Evolutionary conservation across 2,329 filamentous ascomycete species (phyloP).

Genomic region (Stemphylium beticola): DNA sequence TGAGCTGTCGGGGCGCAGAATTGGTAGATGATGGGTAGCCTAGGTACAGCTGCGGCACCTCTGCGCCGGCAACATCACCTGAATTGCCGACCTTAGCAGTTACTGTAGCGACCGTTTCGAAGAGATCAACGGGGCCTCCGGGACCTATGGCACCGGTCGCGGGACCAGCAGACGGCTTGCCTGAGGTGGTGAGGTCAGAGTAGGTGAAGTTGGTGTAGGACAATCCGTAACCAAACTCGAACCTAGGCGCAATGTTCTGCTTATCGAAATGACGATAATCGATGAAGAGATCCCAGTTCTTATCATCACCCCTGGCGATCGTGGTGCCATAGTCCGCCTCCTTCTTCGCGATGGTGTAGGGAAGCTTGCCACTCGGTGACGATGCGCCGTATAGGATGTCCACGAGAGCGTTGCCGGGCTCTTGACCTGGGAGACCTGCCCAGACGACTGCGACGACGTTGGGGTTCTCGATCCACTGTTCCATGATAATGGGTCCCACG

Average conservation of each 20-base stretch:
- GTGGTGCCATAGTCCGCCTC: slow-evolving; percentile 41
- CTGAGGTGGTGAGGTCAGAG: slow-evolving; percentile 37
- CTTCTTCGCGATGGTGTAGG: slow-evolving; percentile 55
- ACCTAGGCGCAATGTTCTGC: slow-evolving; percentile 50
- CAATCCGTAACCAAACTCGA: slow-evolving; percentile 55
- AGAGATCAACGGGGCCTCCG: slow-evolving; percentile 42
- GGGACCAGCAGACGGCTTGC: slow-evolving; percentile 30
- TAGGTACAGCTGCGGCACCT: slow-evolving; percentile 49
- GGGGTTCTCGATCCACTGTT: slow-evolving; percentile 44
- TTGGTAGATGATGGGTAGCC: slow-evolving; percentile 40
- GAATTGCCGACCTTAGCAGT: slow-evolving; percentile 46
- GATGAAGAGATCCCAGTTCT: slow-evolving; percentile 53
- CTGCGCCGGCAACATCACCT: slow-evolving; percentile 44
- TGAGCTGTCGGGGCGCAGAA: slow-evolving; percentile 44
- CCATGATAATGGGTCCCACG: slow-evolving; percentile 47
- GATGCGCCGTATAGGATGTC: slow-evolving; percentile 55
- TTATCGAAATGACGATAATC: slow-evolving; percentile 55
- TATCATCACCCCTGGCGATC: slow-evolving; percentile 24
- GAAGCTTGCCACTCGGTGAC: slow-evolving; percentile 61
- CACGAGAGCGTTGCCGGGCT: slow-evolving; percentile 55
- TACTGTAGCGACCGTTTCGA: slow-evolving; percentile 43
- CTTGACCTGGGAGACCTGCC: slow-evolving; percentile 47
- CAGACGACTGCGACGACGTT: slow-evolving; percentile 50
- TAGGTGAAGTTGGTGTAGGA: slow-evolving; percentile 54
- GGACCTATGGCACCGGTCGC: slow-evolving; percentile 33